Base-by-base conservation (phyloP, 1,284 basidiomycete species). In the Naganishia cerealis region DNA sequence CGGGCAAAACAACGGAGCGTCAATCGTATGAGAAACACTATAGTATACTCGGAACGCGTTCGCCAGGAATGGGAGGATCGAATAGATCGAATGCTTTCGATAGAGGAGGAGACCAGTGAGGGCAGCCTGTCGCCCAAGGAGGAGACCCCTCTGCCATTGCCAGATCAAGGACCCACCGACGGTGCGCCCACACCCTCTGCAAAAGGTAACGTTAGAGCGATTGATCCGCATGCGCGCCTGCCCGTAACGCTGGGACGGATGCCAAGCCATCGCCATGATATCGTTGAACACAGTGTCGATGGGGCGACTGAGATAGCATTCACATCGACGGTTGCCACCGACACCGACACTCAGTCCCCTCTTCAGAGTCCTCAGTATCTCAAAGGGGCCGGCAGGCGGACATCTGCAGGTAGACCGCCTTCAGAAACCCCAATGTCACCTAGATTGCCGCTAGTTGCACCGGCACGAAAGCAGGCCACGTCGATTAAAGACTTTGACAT, bases 401-500 rank as follows among this genome's bases (percentile, higher is more conserved):
- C 71, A 6, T 75, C 75, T 1, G 65, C 72, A 0, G 70, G 73
- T 6, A 72, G 62, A 38, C 72, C 72, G 0, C 69, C 76, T 36
- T 73, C 71, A 16, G 76, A 79, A 42, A 81, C 84, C 0, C 91
- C 91, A 3, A 83, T 95, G 1, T 98, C 96, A n/a, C 94, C 95
- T 29, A 87, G 93, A 29, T 86, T 95, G 59, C 85, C 91, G 2
- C 88, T 92, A 1, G 84, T 86, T 9, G 88, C 88, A 0, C 90
- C 92, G 0, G 86, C 91, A 15, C 86, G 92, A 33, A 87, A 90
- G 15, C 88, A 88, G 8, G 89, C 91, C 0, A 90, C 95, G 1
- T 94, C 94, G 3, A 98, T 99, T 83, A 97, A 93, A 79, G 96
- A 99, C 81, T 99, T 99, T 76, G 94, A 98, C 78, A 90, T 99